phyloP scores from a whole-genome alignment of 805 yeast species.

The Zygosaccharomyces pseudorouxii region DNA sequence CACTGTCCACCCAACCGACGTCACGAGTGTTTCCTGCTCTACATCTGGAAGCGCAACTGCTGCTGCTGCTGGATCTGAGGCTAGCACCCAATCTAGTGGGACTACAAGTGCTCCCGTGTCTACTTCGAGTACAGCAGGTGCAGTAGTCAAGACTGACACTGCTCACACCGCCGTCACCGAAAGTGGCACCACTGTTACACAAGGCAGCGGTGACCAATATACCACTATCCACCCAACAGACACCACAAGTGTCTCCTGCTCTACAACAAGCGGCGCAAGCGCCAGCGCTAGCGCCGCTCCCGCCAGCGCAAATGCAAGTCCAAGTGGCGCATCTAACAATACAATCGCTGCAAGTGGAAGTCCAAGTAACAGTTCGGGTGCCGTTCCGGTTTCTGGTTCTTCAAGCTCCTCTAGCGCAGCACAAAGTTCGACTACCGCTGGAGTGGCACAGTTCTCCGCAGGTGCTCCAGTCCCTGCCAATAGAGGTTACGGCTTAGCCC shows the following conservation, averaged over 20 bases:
- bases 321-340: neutral
- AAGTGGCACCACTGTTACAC: neutral
- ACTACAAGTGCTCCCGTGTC: neutral
- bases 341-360: neutral
- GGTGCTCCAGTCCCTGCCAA: neutral
- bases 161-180: neutral
- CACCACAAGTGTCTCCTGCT: constrained; percentile 5
- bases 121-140: neutral
- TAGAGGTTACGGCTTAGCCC: neutral
- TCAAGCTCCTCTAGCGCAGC: neutral
- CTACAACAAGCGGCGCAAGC: constrained; percentile 10
- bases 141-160: neutral
- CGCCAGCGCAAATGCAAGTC: constrained; percentile 5
- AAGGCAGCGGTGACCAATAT: neutral
- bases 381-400: neutral
- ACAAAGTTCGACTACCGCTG: neutral
- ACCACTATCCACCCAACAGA: neutral
- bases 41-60: constrained; percentile 1
- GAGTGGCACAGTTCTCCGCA: neutral
- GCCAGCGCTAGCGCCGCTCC: constrained; percentile 8
- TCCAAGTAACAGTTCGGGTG: neutral
- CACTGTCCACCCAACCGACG: neutral
- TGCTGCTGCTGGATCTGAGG: neutral
- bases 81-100: no score
- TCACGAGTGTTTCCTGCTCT: constrained; percentile 3